These are phyloP conservation scores for Nitzschia sp. DNA, from an alignment of 108 stramenopile species.

Conservation along the genomic window DNA sequence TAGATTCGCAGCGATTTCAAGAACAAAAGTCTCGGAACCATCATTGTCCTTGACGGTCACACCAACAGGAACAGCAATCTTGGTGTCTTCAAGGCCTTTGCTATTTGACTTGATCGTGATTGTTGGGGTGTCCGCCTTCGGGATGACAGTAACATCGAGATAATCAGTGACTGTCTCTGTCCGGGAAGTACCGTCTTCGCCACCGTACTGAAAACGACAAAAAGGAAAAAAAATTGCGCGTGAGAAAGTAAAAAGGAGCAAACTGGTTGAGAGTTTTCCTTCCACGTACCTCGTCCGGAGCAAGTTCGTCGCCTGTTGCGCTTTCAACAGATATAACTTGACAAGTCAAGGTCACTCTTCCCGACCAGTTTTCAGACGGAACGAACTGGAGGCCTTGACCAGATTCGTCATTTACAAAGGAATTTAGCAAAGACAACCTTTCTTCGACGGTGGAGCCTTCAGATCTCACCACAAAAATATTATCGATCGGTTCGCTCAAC, in stretches of 20 bases:
- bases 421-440: not conserved
- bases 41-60: not conserved
- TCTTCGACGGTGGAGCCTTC: not conserved
- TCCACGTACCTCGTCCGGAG: not conserved
- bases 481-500: not conserved
- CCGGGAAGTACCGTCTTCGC: not conserved
- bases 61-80: not conserved
- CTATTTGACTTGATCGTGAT: not conserved
- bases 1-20: not conserved
- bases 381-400: not conserved
- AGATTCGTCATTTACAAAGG: not conserved
- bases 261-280: not conserved
- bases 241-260: not conserved
- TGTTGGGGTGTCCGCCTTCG: not conserved
- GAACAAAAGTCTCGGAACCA: slow-evolving; percentile 6
- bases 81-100: not conserved
- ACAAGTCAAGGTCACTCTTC: not conserved
- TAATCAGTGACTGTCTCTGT: not conserved
- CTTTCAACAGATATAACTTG: not conserved
- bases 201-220: not conserved
- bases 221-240: not conserved
- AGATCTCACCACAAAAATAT: not conserved
- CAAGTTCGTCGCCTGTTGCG: not conserved
- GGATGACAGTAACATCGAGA: slow-evolving; percentile 6
- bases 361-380: slow-evolving; percentile 2